Evolutionary conservation across 192 early-diverging fungal species (phyloP).

Genomic region (Linderina pennispora): DNA sequence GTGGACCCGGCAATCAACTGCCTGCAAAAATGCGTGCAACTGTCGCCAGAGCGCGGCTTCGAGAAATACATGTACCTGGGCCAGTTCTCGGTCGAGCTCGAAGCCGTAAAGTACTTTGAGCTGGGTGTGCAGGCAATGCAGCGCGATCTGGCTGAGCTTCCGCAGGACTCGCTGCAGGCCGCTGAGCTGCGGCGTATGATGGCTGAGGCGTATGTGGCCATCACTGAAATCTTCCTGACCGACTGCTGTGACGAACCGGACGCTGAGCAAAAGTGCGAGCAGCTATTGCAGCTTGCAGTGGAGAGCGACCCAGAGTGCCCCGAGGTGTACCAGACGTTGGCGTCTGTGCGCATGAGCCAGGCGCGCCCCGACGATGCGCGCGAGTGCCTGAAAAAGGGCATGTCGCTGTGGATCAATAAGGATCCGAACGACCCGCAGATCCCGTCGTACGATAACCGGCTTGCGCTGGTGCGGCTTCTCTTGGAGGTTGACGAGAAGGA

Average conservation of each 20-base stretch:
- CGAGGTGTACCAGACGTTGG: slow-evolving; percentile 82
- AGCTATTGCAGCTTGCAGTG: slow-evolving; percentile 62
- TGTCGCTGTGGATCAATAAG: slow-evolving; percentile 66
- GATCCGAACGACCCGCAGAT: slow-evolving; percentile 45
- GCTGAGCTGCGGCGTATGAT: slow-evolving; percentile 57
- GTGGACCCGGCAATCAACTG: slow-evolving; percentile 60
- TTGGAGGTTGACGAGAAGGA: slow-evolving; percentile 79
- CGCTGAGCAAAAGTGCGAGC: slow-evolving; percentile 81
- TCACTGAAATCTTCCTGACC: slow-evolving; percentile 96
- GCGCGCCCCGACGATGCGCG: slow-evolving; percentile 74
- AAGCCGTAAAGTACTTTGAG: slow-evolving; percentile 64
- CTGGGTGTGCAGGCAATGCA: slow-evolving; percentile 65
- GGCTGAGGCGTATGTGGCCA: slow-evolving; percentile 81
- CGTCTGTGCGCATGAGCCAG: slow-evolving; percentile 86
- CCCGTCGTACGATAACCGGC: slow-evolving; percentile 79
- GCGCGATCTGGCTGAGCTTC: slow-evolving; percentile 41
- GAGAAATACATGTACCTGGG: slow-evolving; percentile 88
- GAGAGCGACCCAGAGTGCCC: slow-evolving; percentile 64
- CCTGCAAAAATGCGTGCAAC: slow-evolving; percentile 49
- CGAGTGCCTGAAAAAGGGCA: slow-evolving; percentile 54
- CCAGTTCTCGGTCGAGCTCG: slow-evolving; percentile 60
- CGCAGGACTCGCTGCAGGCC: slow-evolving; percentile 24
- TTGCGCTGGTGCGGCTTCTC: slow-evolving; percentile 77
- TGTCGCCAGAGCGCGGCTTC: slow-evolving; percentile 61
- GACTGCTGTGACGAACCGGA: slow-evolving; percentile 94